Conservation (phyloP, 495 filamentous ascomycete genomes). For the Penicillium goetzii region DNA sequence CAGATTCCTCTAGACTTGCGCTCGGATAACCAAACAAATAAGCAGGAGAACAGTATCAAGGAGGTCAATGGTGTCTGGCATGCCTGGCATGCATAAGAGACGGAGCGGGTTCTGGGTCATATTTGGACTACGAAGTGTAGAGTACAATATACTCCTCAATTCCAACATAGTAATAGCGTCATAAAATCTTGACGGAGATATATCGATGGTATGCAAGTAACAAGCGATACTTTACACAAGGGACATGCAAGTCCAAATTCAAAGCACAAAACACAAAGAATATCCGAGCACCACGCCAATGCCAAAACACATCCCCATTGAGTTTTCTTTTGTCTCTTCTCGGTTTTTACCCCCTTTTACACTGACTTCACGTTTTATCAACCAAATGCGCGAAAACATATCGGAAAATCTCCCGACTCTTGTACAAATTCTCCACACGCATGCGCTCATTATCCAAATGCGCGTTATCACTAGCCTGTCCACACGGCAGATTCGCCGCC, state of each 20-base stretch:
- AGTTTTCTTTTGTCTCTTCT: neutral
- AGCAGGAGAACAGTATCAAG: neutral
- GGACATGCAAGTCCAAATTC: neutral
- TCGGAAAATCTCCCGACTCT: constrained; percentile 88
- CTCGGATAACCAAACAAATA: neutral
- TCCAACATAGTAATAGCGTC: no score
- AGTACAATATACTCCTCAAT: no score
- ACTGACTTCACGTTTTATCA: constrained; percentile 36
- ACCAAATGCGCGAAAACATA: constrained; percentile 78
- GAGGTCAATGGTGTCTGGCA: neutral
- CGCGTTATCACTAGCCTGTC: constrained; percentile 90
- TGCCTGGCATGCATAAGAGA: no score
- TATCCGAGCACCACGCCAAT: constrained; percentile 5
- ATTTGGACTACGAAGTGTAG: no score
- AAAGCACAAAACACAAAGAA: neutral
- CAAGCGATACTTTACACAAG: neutral
- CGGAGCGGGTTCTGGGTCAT: neutral
- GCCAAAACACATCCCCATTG: neutral
- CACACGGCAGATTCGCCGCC: constrained; percentile 91
- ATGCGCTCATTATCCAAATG: constrained; percentile 95
- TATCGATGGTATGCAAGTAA: neutral
- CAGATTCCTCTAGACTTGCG: neutral
- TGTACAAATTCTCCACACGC: constrained; percentile 83
- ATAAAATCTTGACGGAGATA: no score
- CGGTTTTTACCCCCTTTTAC: neutral